phyloP scores from a whole-genome alignment of 106 monocot species.

The Ottelia alismoides region DNA sequence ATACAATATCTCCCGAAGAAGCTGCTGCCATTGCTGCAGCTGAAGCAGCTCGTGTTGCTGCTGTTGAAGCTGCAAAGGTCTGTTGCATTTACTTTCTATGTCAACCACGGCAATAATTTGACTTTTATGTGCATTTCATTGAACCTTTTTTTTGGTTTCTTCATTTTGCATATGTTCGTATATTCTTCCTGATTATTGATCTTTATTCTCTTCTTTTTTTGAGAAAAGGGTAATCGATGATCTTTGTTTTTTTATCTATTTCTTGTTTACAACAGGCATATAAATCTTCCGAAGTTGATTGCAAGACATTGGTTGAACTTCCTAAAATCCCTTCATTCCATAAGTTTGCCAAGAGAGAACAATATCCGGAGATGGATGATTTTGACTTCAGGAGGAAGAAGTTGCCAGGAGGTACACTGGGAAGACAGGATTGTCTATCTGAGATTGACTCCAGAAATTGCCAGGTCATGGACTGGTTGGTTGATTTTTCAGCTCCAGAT shows the following conservation, averaged over 20 bases:
- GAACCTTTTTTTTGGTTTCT: too few relatives aligned
- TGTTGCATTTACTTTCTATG: conserved; percentile 4
- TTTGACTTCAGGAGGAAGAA: conserved; percentile 40
- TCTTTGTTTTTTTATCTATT: not conserved
- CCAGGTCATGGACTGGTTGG: conserved; percentile 63
- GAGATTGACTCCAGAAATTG: conserved; percentile 87
- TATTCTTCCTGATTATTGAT: not conserved
- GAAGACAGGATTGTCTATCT: conserved; percentile 73
- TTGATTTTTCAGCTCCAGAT: conserved; percentile 50
- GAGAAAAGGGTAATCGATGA: too few relatives aligned
- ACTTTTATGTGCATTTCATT: not conserved
- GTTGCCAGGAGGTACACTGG: conserved; percentile 26
- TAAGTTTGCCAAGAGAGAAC: conserved; percentile 80
- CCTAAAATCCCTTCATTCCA: conserved; percentile 99
- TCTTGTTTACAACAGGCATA: conserved; percentile 50
- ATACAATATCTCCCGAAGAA: conserved; percentile 53
- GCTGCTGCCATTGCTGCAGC: conserved; percentile 79
- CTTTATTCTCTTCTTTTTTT: too few relatives aligned
- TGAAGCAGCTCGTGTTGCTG: conserved; percentile 78
- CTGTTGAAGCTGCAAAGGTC: conserved; percentile 82
- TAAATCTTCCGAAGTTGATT: conserved; percentile 77
- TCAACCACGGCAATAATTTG: not conserved
- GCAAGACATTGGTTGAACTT: conserved; percentile 39
- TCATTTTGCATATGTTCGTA: conserved; percentile 1
- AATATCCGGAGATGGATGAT: conserved; percentile 50